Base-by-base conservation (phyloP, 495 filamentous ascomycete species). In the Annulohypoxylon moriforme region DNA sequence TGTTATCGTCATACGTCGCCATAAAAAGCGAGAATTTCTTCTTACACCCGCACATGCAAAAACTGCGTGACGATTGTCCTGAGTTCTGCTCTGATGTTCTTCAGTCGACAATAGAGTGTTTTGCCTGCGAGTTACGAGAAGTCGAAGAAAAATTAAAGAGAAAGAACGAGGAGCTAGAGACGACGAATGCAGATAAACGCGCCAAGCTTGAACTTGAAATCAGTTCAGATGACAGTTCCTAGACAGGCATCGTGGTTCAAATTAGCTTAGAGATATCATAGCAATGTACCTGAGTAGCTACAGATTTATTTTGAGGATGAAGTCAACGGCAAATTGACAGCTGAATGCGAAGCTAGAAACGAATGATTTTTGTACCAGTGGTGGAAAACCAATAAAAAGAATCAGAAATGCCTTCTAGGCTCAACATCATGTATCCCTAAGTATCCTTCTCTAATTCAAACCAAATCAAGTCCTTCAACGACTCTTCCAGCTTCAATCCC, bases 391-490 rank as follows among this genome's bases (percentile, higher is more conserved):
- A 8, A 36, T 42, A 42, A n/a, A 42, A 42, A n/a, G n/a, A n/a
- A n/a, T n/a, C n/a, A n/a, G n/a, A n/a, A n/a, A n/a, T n/a, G n/a
- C n/a, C n/a, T n/a, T n/a, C n/a, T n/a, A n/a, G n/a, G n/a, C n/a
- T n/a, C n/a, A n/a, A n/a, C 27, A 29, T 29, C 27, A 29, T 29
- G 27, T 29, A 29, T 29, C 27, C 13, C 34, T 7, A 55, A 7
- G 27, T 18, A 29, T 61, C 58, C 16, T 64, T 40, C 18, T 34
- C 29, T 4, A 16, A 29, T 3, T 75, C 68, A 55, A 80, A 80
- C 78, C 78, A 80, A 29, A 76, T 80, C 56, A 76, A 20, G 5
- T 72, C 66, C 22, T 76, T 64, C 9, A 75, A 16, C 9, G 74
- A 16, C 3, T 4, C 42, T 24, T 76, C 75, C 3, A 80, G 47